Percentiles rank a stretch among this genome's conserved stretches.
These are phyloP conservation scores for Typha latifolia DNA, from an alignment of 176 grass and related monocot genomes.

Conservation along the genomic window DNA sequence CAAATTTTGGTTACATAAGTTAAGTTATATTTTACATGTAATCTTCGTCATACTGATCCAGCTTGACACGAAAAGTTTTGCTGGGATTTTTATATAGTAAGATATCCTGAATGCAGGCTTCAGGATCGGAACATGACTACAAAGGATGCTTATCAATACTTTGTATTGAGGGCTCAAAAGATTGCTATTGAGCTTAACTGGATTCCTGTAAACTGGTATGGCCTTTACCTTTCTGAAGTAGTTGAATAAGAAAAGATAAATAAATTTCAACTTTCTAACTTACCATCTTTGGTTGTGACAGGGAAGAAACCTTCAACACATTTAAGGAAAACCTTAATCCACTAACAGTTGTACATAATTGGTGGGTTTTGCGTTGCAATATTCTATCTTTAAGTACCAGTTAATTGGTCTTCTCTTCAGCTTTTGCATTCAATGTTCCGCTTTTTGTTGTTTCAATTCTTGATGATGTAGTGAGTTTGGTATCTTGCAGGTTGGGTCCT, in stretches of 20 bases:
- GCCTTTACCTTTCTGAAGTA: background rate
- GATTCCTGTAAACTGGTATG: constrained; percentile 86
- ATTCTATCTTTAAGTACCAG: background rate
- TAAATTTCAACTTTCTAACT: background rate
- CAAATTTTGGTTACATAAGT: too few relatives aligned
- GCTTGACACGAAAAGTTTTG: too few relatives aligned
- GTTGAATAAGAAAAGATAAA: background rate
- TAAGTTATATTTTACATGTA: too few relatives aligned
- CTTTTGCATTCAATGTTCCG: background rate
- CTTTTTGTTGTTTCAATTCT: background rate
- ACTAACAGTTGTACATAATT: constrained; percentile 81
- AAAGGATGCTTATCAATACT: constrained; percentile 92
- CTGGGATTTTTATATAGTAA: background rate
- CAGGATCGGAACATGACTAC: constrained; percentile 69
- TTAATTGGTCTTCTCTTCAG: background rate
- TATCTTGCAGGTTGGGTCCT: constrained; percentile 57
- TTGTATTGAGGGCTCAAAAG: constrained; percentile 79
- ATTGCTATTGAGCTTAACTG: constrained; percentile 68
- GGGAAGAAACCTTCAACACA: constrained; percentile 99
- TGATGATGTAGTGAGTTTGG: background rate
- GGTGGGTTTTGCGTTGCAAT: constrained; percentile 30
- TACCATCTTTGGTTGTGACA: constrained; percentile 17
- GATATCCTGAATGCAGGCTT: constrained; percentile 40
- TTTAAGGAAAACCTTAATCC: constrained; percentile 80
- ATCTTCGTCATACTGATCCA: too few relatives aligned